A percentile compares a stretch with the other conserved stretches of the same genome.
Conservation (phyloP, 78 protist genomes). For the Dictyostelium capitatum region DNA sequence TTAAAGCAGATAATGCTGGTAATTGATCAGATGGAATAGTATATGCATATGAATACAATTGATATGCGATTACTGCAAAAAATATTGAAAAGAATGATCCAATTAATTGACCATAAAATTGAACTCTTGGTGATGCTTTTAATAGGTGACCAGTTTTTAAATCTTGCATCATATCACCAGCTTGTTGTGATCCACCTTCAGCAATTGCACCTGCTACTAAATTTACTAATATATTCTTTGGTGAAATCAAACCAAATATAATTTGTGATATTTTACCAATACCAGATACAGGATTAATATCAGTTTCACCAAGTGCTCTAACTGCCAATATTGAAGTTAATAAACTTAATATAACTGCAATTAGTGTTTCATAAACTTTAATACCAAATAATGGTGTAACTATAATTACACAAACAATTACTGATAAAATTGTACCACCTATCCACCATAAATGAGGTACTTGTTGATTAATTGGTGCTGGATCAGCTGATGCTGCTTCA, state of each 20-base stretch:
- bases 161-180: slow-evolving; percentile 91
- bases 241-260: slow-evolving; percentile 82
- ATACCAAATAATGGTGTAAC: slow-evolving; percentile 50
- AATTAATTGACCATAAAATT: slow-evolving; percentile 86
- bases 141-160: slow-evolving; percentile 90
- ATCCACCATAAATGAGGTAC: slow-evolving; percentile 87
- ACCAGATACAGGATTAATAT: slow-evolving; percentile 89
- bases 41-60: slow-evolving; percentile 71
- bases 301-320: slow-evolving; percentile 90
- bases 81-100: slow-evolving; percentile 84
- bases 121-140: slow-evolving; percentile 83
- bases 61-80: slow-evolving; percentile 83
- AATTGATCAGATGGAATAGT: slow-evolving; percentile 25
- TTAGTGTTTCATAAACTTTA: slow-evolving; percentile 4
- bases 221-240: slow-evolving; percentile 79
- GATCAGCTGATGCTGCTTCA: slow-evolving; percentile 29
- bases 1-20: slow-evolving; percentile 55
- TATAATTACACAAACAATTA: slow-evolving; percentile 26
- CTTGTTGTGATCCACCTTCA: slow-evolving; percentile 86
- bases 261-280: slow-evolving; percentile 91
- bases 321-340: slow-evolving; percentile 87
- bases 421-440: slow-evolving; percentile 80
- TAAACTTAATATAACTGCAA: slow-evolving; percentile 75
- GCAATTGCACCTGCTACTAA: slow-evolving; percentile 90
- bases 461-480: slow-evolving; percentile 59